A percentile compares a stretch with the other conserved stretches of the same genome.
Evolutionary conservation across 768 basidiomycete species (phyloP).

Genomic region (Russula griseocarnosa): DNA sequence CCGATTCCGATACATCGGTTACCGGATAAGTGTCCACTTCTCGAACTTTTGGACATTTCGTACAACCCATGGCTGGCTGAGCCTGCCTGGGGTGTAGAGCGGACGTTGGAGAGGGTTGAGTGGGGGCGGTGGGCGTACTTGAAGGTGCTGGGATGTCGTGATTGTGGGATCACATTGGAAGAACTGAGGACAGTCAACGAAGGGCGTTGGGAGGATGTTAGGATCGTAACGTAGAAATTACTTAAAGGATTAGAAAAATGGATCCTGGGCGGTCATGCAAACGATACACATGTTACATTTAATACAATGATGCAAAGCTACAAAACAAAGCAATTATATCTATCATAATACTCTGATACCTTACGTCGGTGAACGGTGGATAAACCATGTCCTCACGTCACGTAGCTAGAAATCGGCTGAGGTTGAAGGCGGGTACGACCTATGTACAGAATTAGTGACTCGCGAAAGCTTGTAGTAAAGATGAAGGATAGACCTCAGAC

Average conservation of each 20-base stretch:
- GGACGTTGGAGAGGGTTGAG: conserved; percentile 47
- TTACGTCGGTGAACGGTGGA: conserved; percentile 8
- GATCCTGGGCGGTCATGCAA: not conserved
- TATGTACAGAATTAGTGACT: conserved; percentile 2
- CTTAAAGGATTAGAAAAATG: not conserved
- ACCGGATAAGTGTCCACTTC: conserved; percentile 55
- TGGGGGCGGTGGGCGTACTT: conserved; percentile 58
- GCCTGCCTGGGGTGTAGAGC: conserved; percentile 33
- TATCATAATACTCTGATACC: conserved; percentile 7
- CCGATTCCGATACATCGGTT: conserved; percentile 54
- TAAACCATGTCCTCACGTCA: conserved; percentile 4
- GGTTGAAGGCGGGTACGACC: conserved; percentile 19
- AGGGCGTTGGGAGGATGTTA: conserved; percentile 63
- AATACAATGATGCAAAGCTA: conserved; percentile 25
- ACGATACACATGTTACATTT: conserved; percentile 9
- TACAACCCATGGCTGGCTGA: conserved; percentile 51
- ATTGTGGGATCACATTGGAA: conserved; percentile 45
- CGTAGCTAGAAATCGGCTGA: conserved; percentile 18
- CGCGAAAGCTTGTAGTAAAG: not conserved
- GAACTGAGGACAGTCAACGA: conserved; percentile 49
- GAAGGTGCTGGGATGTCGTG: conserved; percentile 53
- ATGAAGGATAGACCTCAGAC: conserved; percentile 14
- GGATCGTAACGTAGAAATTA: conserved; percentile 39
- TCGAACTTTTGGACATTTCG: conserved; percentile 63
- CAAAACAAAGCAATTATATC: conserved; percentile 18